These are phyloP conservation scores for Lasiodiplodia theobromae DNA, from an alignment of 2,329 filamentous ascomycete genomes.

Conservation along the genomic window DNA sequence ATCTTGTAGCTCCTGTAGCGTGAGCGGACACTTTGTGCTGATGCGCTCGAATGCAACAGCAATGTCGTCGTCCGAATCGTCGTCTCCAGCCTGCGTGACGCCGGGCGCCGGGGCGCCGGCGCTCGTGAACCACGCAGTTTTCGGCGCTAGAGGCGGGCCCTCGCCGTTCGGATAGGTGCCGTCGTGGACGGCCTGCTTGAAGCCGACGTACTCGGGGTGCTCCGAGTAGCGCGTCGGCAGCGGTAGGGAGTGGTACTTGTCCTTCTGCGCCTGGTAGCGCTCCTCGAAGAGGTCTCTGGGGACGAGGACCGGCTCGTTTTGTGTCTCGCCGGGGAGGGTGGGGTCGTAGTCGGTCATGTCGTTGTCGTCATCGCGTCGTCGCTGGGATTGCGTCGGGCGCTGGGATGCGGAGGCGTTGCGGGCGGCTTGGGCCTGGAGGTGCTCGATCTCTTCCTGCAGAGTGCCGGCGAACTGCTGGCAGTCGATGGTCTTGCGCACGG, in stretches of 20 bases:
- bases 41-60: slow-evolving; percentile 69
- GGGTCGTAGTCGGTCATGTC: slow-evolving; percentile 50
- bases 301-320: slow-evolving; percentile 41
- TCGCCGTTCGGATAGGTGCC: slow-evolving; percentile 62
- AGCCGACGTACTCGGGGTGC: slow-evolving; percentile 67
- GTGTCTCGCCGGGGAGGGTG: slow-evolving; percentile 48
- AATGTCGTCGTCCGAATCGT: slow-evolving; percentile 72
- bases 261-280: slow-evolving; percentile 50
- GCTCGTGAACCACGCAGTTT: slow-evolving; percentile 69
- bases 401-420: slow-evolving; percentile 35
- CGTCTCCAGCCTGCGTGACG: slow-evolving; percentile 43
- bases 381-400: slow-evolving; percentile 20
- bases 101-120: slow-evolving; percentile 53
- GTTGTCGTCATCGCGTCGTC: slow-evolving; percentile 40
- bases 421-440: slow-evolving; percentile 48
- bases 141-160: slow-evolving; percentile 61
- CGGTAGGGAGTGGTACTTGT: slow-evolving; percentile 51
- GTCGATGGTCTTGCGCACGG: slow-evolving; percentile 66
- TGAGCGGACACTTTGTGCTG: slow-evolving; percentile 74
- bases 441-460: slow-evolving; percentile 53
- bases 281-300: slow-evolving; percentile 47
- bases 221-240: slow-evolving; percentile 59
- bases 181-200: slow-evolving; percentile 69
- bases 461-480: slow-evolving; percentile 55
- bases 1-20: slow-evolving; percentile 68